Base-by-base conservation (phyloP, 192 early-diverging fungal species). In the Coemansia pectinata region DNA sequence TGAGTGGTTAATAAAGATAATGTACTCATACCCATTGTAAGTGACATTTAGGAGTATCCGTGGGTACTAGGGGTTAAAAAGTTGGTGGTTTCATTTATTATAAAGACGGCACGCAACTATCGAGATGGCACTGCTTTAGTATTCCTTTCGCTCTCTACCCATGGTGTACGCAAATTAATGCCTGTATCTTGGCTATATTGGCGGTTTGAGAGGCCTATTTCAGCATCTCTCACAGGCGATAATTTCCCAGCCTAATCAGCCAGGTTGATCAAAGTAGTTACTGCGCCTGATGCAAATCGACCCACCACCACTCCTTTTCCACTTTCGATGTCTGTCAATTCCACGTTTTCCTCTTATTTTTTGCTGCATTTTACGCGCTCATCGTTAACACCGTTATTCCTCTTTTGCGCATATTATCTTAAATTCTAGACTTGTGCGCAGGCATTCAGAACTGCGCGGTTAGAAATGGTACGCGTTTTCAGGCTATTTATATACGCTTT, bases 401-500 rank as follows among this genome's bases (percentile, higher is more conserved):
- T 21, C 21, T 48, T 48, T 21, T 48, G 38, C 1, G 23, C 23
- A 21, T 21, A n/a, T 5, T 7, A n/a, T 31, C 34, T 58, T n/a
- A 34, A 34, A 48, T 19, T 7, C 47, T 17, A 34, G 29, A 14
- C 55, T 53, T 48, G 47, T 48, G 47, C 19, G 47, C 55, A 2
- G 55, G 27, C 55, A 58, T 33, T 58, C 15, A 58, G 1, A 29
- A 58, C 27, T 29, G 27, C 55, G 27, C 55, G 23, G 15, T 58
- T 58, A 2, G 29, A 58, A 58, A 58, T 58, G 55, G 55, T 58
- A 58, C 29, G 55, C 29, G 55, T 58, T 33, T 5, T 31, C 55
- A 58, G 29, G 14, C 55, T 17, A 31, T n/a, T 31, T 19, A 19
- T 8, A 48, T 21, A 19, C 8, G 8, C 19, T n/a, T 1, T 65